Evolutionary conservation across 2,329 filamentous ascomycete species (phyloP), one percentile per base, ranked within the genome.

Genomic region (Rutstroemia sp.): DNA sequence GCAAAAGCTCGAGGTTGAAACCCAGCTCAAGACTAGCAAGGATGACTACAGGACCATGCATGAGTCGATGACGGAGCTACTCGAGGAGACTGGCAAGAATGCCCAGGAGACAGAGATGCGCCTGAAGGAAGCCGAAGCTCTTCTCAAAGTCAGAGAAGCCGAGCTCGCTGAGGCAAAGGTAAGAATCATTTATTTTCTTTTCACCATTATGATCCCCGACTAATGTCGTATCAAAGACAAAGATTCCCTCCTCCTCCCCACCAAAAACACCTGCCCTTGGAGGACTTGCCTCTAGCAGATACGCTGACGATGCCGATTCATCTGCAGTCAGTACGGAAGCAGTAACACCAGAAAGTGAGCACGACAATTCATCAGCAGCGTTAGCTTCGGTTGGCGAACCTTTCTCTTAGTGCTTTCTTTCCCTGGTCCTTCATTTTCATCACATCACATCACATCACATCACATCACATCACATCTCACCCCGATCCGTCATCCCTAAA

Each of bases 341-440:
- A 52, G 62, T 65, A 56, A 65, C 68, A 80, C 81, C 79, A 80
- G 81, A 85, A 81, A 73, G 73, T 69, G 73, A 74, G 66, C 77
- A 80, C 67, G 82, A 86, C 69, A 74, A 81, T 75, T 82, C 81
- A 71, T 85, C 82, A 69, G 75, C 77, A 70, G 83, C 82, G 72
- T 76, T 86, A 73, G 82, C 82, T 74, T 81, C 79, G 82, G 83
- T 86, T 79, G 78, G 83, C 62, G 58, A 60, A 48, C 65, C 66
- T 60, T 56, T 67, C 62, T 66, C 63, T 57, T 65, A 63, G 59
- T 61, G 49, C 50, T 62, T 59, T 54, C 56, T 49, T 58, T 56
- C 61, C 58, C 51, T 37, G 51, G 39, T 21, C 46, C 5, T 42
- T 21, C 49, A 16, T 41, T 18, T 18, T 42, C 18, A 16, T 50